Evolutionary conservation across 2,329 filamentous ascomycete genomes (phyloP).

Genomic region (Trichophyton simii): DNA sequence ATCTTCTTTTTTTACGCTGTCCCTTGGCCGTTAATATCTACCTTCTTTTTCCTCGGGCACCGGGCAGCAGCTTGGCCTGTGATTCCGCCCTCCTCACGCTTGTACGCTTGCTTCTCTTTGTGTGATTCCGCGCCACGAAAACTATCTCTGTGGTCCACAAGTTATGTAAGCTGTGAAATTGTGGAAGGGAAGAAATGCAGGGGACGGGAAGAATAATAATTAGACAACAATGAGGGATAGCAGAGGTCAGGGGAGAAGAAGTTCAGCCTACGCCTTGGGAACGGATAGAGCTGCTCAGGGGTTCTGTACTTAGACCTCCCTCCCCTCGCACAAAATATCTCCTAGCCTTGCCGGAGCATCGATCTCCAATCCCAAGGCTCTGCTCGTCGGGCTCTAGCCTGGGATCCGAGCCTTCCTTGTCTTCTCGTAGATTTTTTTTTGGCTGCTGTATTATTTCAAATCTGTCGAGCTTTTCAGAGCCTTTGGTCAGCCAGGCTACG

Average conservation of each 20-base stretch:
- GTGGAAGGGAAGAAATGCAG: background rate
- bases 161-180: background rate
- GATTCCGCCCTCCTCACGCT: background rate
- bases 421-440: background rate
- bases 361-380: background rate
- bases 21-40: no score
- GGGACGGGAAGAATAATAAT: no score
- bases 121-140: background rate
- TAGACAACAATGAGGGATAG: background rate
- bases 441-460: no score
- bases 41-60: background rate
- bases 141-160: background rate
- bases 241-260: background rate
- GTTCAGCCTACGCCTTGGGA: no score
- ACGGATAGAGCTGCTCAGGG: background rate
- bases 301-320: background rate
- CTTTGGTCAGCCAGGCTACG: no score
- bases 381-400: background rate
- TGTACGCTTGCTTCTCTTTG: background rate
- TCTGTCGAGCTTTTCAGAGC: background rate
- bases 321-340: background rate
- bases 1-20: background rate
- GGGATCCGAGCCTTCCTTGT: background rate
- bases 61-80: background rate
- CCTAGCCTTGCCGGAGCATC: background rate